These are phyloP conservation scores for Sugiyamaella paludigena DNA, from an alignment of 1,139 yeast species.

Conservation along the genomic window DNA sequence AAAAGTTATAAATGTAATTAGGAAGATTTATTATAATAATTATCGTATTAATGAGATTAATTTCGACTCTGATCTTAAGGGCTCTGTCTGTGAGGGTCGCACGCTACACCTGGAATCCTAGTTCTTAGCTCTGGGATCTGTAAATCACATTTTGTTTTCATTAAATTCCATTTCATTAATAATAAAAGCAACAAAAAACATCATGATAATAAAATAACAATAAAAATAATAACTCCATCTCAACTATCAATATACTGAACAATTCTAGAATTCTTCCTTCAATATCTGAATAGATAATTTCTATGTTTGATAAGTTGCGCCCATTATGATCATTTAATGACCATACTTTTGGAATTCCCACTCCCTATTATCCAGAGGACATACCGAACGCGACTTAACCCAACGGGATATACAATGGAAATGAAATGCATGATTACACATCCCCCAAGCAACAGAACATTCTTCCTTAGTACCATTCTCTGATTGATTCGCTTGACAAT, in stretches of 20 bases:
- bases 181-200: background rate
- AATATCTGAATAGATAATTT: too few relatives aligned
- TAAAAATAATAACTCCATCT: background rate
- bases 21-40: slow-evolving; percentile 1
- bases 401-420: slow-evolving; percentile 95
- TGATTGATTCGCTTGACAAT: slow-evolving; percentile 83
- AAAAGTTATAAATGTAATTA: background rate
- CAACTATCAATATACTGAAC: background rate
- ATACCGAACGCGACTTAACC: slow-evolving; percentile 94
- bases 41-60: background rate
- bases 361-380: slow-evolving; percentile 93
- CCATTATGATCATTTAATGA: slow-evolving; percentile 32
- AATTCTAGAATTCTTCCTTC: too few relatives aligned
- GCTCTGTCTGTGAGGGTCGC: background rate
- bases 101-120: slow-evolving; percentile 1
- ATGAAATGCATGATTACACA: slow-evolving; percentile 92
- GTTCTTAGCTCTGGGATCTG: background rate
- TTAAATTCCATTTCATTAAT: background rate
- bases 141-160: too few relatives aligned
- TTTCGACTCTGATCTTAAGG: background rate
- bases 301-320: too few relatives aligned
- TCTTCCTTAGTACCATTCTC: slow-evolving; percentile 60
- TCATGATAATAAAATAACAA: background rate
- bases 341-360: slow-evolving; percentile 88
- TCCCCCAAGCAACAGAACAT: slow-evolving; percentile 97